These are phyloP conservation scores for Dillenia suffruticosa DNA, from an alignment of 164 flowering plant species.

Conservation along the genomic window DNA sequence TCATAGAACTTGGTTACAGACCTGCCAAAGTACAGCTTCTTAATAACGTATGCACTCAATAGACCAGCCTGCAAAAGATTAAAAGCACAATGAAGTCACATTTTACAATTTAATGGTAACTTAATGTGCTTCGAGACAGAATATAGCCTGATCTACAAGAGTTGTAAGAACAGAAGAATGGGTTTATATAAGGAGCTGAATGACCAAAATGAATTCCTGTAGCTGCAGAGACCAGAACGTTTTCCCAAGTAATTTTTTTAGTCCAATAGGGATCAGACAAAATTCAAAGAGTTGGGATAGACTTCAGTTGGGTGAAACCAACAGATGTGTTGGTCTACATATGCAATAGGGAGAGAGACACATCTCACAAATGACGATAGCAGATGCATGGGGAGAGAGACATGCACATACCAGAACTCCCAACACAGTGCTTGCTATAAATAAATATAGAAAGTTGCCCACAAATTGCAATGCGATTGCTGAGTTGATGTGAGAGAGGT, in stretches of 20 bases:
- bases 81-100: too few relatives aligned
- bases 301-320: too few relatives aligned
- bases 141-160: too few relatives aligned
- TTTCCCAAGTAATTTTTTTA: too few relatives aligned
- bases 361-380: not conserved
- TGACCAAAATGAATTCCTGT: too few relatives aligned
- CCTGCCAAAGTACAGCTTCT: conserved; percentile 65
- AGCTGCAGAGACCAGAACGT: too few relatives aligned
- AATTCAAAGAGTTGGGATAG: too few relatives aligned
- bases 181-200: too few relatives aligned
- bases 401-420: conserved; percentile 64
- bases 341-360: not conserved
- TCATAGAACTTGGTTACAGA: conserved; percentile 44
- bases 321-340: not conserved
- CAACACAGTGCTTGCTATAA: conserved; percentile 69
- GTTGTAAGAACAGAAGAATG: too few relatives aligned
- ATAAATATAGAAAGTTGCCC: conserved; percentile 69
- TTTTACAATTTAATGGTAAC: too few relatives aligned
- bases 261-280: too few relatives aligned
- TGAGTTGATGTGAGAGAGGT: conserved; percentile 53
- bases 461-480: conserved; percentile 44
- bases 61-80: conserved; percentile 65
- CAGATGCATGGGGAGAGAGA: conserved; percentile 13
- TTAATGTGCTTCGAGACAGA: too few relatives aligned
- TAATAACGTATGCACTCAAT: conserved; percentile 81